Evolutionary conservation across 164 flowering plant species (phyloP), one percentile per base, ranked within the genome.

Genomic region (Magnolia sinica): DNA sequence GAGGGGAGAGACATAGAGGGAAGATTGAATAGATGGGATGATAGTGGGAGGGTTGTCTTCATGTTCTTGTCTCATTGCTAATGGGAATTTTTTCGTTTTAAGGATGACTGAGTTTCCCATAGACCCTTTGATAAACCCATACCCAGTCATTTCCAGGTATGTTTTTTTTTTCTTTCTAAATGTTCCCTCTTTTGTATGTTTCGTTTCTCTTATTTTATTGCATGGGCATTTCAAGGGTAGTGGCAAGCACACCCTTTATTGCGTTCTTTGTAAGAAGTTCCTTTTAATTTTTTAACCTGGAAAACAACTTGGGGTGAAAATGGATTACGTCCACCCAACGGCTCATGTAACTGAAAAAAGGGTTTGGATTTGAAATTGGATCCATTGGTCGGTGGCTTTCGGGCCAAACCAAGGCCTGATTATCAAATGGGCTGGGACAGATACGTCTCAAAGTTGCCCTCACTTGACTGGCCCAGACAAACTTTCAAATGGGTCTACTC

Each of bases 41-140:
- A 77, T 10, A 76, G 80, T 81, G 82, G 82, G 64, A 77, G 70
- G 82, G 70, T 79, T 74, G 82, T 87, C 82, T 77, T 45, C 51
- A 66, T 81, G 73, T 83, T 2, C 61, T 79, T 75, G 84, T 83
- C 77, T 78, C 68, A 31, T 70, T 73, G 45, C 59, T 23, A 1
- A 18, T 58, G 52, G 79, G 80, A 76, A 75, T 77, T 80, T 81
- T 70, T 80, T 64, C 11, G 63, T 79, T 77, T 76, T 45, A 76
- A 76, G 77, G 50, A 71, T 73, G 83, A 76, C 88, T 79, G 86
- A 85, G 86, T 81, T 83, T 76, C 79, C 85, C 70, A 81, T 61
- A 58, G 58, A 22, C 68, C 74, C 16, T 65, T 20, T 4, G 29
- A 68, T 27, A 24, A 13, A 24, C 24, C 64, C 37, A 70, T 69